Evolutionary conservation across 768 basidiomycete genomes (phyloP).

Genomic region (Phylloporus scabripes): DNA sequence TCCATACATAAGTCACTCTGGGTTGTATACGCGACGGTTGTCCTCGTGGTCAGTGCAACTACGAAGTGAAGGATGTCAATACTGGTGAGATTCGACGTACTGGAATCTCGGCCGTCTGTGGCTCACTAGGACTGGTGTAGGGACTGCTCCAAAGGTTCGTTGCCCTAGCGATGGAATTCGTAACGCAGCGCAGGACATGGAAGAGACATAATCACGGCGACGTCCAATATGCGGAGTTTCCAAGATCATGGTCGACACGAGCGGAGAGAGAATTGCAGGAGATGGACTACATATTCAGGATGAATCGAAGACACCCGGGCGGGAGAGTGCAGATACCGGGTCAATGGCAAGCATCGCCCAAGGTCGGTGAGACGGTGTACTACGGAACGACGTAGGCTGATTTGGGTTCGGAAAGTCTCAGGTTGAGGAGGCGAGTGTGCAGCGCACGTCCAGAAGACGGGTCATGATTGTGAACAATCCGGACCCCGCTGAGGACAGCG

Average conservation of each 20-base stretch:
- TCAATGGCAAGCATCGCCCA: constrained; percentile 12
- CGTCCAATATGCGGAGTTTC: constrained; percentile 17
- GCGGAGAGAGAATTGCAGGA: constrained; percentile 23
- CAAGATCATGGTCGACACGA: constrained; percentile 23
- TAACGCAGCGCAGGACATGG: constrained; percentile 18
- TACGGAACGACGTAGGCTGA: constrained; percentile 6
- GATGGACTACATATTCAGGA: constrained; percentile 21
- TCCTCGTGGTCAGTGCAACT: constrained; percentile 24
- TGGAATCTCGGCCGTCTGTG: constrained; percentile 4
- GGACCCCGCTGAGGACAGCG: constrained; percentile 26
- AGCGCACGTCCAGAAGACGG: constrained; percentile 20
- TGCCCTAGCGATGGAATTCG: constrained; percentile 18
- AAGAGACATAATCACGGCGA: constrained; percentile 10
- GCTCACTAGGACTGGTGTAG: constrained; percentile 19
- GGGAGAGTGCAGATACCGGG: constrained; percentile 4
- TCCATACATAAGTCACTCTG: constrained; percentile 23
- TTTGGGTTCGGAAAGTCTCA: constrained; percentile 6
- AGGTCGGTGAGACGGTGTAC: constrained; percentile 12
- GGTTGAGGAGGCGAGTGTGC: constrained; percentile 12
- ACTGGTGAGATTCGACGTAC: constrained; percentile 21
- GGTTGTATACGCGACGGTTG: constrained; percentile 8
- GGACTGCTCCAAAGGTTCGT: constrained; percentile 21
- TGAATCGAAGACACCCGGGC: constrained; percentile 8
- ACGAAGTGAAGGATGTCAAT: constrained; percentile 25
- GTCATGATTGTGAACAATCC: constrained; percentile 29